Base-by-base conservation (phyloP, 495 filamentous ascomycete species). In the Podospora conica region DNA sequence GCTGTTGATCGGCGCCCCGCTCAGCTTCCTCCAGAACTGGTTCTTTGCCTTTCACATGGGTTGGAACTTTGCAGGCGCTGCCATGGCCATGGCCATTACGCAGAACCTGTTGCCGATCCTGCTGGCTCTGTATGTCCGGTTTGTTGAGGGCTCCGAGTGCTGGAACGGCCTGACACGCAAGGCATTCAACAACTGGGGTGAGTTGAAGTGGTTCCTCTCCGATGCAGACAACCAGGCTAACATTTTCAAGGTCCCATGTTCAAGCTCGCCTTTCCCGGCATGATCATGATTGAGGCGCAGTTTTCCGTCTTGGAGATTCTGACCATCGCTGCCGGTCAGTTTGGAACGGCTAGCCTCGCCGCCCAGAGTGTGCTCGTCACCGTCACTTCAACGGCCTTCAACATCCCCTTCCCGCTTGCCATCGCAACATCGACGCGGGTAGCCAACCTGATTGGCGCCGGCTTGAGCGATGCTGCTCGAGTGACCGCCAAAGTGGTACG, bases 281-380 rank as follows among this genome's bases (percentile, higher is more conserved):
- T 96, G 67, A 77, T 93, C 55, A 94, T 94, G 90, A 87, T 96
- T 3, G 88, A 92, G 72, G 90, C 92, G 8, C 91, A 95, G 72
- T 91, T 85, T 67, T 83, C 92, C 1, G 89, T 88, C 4, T 87
- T 92, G 65, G 89, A 91, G 69, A 81, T 91, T 57, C 73, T 92
- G 31, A 91, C 88, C 2, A 78, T 92, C 22, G 82, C 84, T 5
- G 85, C 89, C 0, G 84, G 84, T 22, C 88, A 88, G 66, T 87
- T 91, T 58, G 86, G 84, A 29, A 89, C 87, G 0, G 81, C 83
- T 1, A 81, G 84, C 58, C 79, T 92, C 3, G 84, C 84, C 21
- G 82, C 83, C 4, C 84, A 86, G 63, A 80, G 79, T 28, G 75
- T 85, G 15, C 66, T 86, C 9, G 71, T 74, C 2, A 83, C 81